Conservation (phyloP, 2,329 filamentous ascomycete genomes). For the Penicillium sp. region DNA sequence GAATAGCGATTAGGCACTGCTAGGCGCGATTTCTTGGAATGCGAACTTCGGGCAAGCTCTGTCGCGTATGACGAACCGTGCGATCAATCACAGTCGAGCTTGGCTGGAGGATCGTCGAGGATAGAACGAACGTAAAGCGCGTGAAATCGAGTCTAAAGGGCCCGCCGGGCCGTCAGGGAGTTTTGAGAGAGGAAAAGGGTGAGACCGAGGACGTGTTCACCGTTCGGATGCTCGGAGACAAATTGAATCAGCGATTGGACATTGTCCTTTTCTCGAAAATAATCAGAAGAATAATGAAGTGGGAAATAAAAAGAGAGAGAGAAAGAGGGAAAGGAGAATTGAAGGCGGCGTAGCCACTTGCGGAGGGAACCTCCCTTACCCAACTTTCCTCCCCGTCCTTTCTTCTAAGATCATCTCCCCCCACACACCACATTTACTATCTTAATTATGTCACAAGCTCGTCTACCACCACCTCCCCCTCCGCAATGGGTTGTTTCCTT, state of each 20-base stretch:
- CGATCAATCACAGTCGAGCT: conserved; percentile 21
- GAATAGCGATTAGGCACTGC: conserved; percentile 11
- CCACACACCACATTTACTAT: conserved; percentile 5
- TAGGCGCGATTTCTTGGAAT: conserved; percentile 2
- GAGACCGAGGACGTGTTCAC: conserved; percentile 13
- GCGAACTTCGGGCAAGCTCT: conserved; percentile 8
- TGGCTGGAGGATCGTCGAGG: conserved; percentile 3
- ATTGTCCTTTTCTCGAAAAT: conserved; percentile 3
- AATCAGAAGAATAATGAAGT: conserved; percentile 4
- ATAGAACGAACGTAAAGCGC: not conserved
- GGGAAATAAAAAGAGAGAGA: conserved; percentile 13
- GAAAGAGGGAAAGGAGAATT: conserved; percentile 21
- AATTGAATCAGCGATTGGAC: conserved; percentile 15
- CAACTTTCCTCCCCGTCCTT: conserved; percentile 12
- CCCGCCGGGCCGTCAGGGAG: conserved; percentile 1
- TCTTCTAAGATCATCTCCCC: conserved; percentile 6
- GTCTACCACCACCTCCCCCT: conserved; percentile 45
- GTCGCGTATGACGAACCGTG: conserved; percentile 3
- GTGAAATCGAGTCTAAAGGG: conserved; percentile 1
- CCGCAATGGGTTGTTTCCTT: conserved; percentile 84
- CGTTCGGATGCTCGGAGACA: conserved; percentile 14
- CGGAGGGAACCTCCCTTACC: conserved; percentile 28
- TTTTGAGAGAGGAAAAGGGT: conserved; percentile 16
- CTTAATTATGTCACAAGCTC: conserved; percentile 18
- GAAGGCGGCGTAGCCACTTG: conserved; percentile 26